Conservation (phyloP, 768 basidiomycete genomes). For the Rhodosporidiobolus sp. region DNA sequence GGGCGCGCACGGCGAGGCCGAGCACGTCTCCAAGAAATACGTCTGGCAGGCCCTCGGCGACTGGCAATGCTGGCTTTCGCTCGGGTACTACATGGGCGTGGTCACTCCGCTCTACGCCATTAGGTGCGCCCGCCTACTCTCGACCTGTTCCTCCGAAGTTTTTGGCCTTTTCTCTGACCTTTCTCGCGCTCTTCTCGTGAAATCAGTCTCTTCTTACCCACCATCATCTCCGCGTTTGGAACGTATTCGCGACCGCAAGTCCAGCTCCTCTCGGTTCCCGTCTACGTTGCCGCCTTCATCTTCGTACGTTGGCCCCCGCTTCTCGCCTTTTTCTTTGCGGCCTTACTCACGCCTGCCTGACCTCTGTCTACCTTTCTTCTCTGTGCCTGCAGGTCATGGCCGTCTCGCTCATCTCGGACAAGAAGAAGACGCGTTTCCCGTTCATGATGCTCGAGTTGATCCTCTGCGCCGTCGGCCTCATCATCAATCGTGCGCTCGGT, state of each 20-base stretch:
- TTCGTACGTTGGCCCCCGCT: slow-evolving; percentile 23
- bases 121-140: no score
- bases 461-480: slow-evolving; percentile 36
- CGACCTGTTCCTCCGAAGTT: no score
- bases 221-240: slow-evolving; percentile 27
- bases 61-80: slow-evolving; percentile 37
- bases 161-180: no score
- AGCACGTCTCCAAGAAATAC: slow-evolving; percentile 23
- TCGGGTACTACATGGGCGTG: slow-evolving; percentile 22
- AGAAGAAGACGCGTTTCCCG: slow-evolving; percentile 35
- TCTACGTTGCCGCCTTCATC: slow-evolving; percentile 38
- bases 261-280: slow-evolving; percentile 42
- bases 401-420: slow-evolving; percentile 28
- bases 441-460: slow-evolving; percentile 37
- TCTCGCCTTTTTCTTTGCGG: background rate
- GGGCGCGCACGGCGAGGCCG: slow-evolving; percentile 35
- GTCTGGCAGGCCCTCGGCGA: slow-evolving; percentile 35
- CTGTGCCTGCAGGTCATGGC: background rate
- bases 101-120: slow-evolving; percentile 20
- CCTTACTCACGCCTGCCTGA: no score
- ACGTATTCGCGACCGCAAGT: slow-evolving; percentile 37
- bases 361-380: no score
- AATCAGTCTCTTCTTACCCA: slow-evolving; percentile 31
- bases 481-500: slow-evolving; percentile 36
- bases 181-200: background rate